phyloP scores from a whole-genome alignment of 2,329 filamentous ascomycete species.

The Aspergillus thermomutatus region DNA sequence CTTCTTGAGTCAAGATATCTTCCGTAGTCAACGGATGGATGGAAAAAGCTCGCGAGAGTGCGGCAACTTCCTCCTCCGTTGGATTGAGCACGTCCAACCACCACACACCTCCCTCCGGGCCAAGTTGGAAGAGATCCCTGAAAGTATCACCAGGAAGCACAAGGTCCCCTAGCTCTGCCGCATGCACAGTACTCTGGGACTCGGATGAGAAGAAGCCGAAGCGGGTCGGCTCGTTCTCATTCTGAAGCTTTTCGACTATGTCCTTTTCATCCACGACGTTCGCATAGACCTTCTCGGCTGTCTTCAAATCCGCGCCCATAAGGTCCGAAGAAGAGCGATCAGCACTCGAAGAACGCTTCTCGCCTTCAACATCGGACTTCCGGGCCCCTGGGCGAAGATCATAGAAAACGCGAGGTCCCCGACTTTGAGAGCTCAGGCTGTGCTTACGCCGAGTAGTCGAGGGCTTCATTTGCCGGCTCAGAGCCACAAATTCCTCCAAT shows the following conservation, averaged over 20 bases:
- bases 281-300: conserved; percentile 33
- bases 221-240: conserved; percentile 65
- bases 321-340: conserved; percentile 28
- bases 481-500: conserved; percentile 82
- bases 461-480: conserved; percentile 51
- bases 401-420: conserved; percentile 55
- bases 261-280: conserved; percentile 33
- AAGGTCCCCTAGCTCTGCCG: conserved; percentile 80
- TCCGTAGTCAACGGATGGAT: conserved; percentile 94
- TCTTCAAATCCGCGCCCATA: conserved; percentile 22
- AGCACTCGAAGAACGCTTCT: conserved; percentile 30
- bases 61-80: conserved; percentile 80
- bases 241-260: conserved; percentile 31
- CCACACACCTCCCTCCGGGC: conserved; percentile 80
- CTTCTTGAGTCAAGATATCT: conserved; percentile 92
- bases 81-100: conserved; percentile 95
- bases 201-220: conserved; percentile 98
- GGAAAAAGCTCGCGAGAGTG: conserved; percentile 89
- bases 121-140: conserved; percentile 76
- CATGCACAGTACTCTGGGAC: conserved; percentile 88
- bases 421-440: conserved; percentile 50
- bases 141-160: conserved; percentile 87
- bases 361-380: conserved; percentile 33
- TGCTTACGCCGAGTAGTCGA: conserved; percentile 34
- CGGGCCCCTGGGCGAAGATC: conserved; percentile 53